A percentile compares a stretch with the other conserved stretches of the same genome.
Conservation (phyloP, 73 alveolate genomes). For the Paramecium pentaurelia region DNA sequence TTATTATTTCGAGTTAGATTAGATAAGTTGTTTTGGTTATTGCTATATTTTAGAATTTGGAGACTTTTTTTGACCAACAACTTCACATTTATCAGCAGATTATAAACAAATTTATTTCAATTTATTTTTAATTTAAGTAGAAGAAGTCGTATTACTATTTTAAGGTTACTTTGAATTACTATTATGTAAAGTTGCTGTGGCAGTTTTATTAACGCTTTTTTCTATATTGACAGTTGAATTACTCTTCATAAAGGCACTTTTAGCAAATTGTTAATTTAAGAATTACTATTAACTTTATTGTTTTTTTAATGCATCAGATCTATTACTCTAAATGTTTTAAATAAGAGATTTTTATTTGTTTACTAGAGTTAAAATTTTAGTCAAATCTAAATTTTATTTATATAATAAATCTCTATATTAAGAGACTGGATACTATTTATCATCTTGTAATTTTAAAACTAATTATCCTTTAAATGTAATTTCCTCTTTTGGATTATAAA, state of each 20-base stretch:
- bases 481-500: slow-evolving; percentile 58
- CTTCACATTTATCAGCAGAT: not conserved
- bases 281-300: not conserved
- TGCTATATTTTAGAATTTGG: not conserved
- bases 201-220: not conserved
- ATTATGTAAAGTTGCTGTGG: not conserved
- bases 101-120: not conserved
- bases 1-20: not conserved
- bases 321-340: not conserved
- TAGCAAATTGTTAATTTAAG: not conserved
- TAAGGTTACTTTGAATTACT: not conserved
- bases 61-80: not conserved
- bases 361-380: not conserved
- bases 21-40: not conserved
- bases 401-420: slow-evolving; percentile 4
- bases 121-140: not conserved
- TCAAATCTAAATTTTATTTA: not conserved
- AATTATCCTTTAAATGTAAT: not conserved
- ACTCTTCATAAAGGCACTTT: slow-evolving; percentile 11
- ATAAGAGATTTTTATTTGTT: not conserved
- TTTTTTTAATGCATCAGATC: slow-evolving; percentile 5
- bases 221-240: not conserved
- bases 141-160: not conserved
- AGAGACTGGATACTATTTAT: slow-evolving; percentile 14
- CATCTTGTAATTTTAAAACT: not conserved